Evolutionary conservation across 768 basidiomycete genomes (phyloP), one percentile per base, ranked within the genome.

Genomic region (Chlorophyllum brunneum): DNA sequence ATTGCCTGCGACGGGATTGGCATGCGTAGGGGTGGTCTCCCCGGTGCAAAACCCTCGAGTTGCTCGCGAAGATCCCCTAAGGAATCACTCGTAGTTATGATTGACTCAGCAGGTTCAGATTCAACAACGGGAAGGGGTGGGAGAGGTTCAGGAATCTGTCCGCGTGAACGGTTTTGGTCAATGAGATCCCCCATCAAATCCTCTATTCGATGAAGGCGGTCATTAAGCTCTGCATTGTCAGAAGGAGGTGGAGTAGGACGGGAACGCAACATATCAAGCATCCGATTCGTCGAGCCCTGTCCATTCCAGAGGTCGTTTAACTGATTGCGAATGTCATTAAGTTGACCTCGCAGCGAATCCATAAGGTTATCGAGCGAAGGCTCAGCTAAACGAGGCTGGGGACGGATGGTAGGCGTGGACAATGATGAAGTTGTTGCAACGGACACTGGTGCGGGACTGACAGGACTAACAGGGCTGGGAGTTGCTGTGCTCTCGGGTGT

Each of bases 251-350:
- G 68, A n/a, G 63, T 56, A 39, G 73, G 66, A 16, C 77, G 74
- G 26, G 76, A 72, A 16, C 79, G 76, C 48, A 93, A 69, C 22
- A 83, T 79, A 51, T 86, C 80, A 30, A 94, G 65, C 54, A 82
- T 68, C 26, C 78, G 74, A 46, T 83, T 82, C 5, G 85, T 78
- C 0, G 77, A 69, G 0, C 65, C 59, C 65, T 95, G 90, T 4
- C 77, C 81, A 42, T 86, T 75, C 65, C 80, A 73, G 18, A 95
- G 64, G 7, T 76, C 79, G 8, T 72, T 70, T 5, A 84, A 72
- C 57, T 85, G 80, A 5, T 80, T 77, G 38, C 81, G 74, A 38
- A 94, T 72, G 10, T 54, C 40, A 8, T 51, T 43, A 11, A 59
- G 34, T 6, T 56, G 55, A 33, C 71, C 75, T 13, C 77, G 70